Base-by-base conservation (phyloP, 495 filamentous ascomycete genomes). In the Xylaria scruposa region DNA sequence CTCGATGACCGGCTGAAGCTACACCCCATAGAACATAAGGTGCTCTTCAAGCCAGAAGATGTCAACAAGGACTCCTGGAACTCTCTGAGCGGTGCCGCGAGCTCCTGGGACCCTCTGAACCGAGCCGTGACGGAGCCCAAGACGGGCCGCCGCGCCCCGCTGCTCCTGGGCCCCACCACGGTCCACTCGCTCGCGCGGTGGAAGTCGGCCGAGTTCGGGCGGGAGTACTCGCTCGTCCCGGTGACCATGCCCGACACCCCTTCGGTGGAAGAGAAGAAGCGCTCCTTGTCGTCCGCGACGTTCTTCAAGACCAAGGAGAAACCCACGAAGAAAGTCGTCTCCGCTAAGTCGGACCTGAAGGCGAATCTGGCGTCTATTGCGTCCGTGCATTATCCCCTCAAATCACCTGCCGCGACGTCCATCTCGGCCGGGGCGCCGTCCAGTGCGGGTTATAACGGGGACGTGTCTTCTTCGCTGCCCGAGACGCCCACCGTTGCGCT, bases 101-200 rank as follows among this genome's bases (percentile, higher is more conserved):
- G 70, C 0, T 7, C 72, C 58, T 77, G 75, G 75, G 72, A 79
- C 49, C 73, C 72, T 9, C 49, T 70, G 8, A 58, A 19, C 46
- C 74, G 72, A 47, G 4, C n/a, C 42, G 8, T 58, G 36, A 40
- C 67, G 17, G 77, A 79, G 53, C 7, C 17, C 10, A 74, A 46
- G 59, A 47, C 29, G 44, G 12, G 33, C n/a, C n/a, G 53, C 56
- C 70, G 72, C 24, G 9, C 19, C 5, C 72, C 65, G 0, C 19
- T 77, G 33, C 63, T 44, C 6, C 68, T 73, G 0, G 56, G 69
- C 15, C n/a, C 75, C 4, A 21, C 56, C 38, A 77, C 77, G 26
- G 68, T 60, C 46, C 38, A 73, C 29, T 73, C 75, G 17, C 70
- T 79, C 59, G 70, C 70, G 62, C 73, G 70, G 12, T 71, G 64